Evolutionary conservation across 208 protist species (phyloP).

Genomic region (Acanthamoeba royreba): DNA sequence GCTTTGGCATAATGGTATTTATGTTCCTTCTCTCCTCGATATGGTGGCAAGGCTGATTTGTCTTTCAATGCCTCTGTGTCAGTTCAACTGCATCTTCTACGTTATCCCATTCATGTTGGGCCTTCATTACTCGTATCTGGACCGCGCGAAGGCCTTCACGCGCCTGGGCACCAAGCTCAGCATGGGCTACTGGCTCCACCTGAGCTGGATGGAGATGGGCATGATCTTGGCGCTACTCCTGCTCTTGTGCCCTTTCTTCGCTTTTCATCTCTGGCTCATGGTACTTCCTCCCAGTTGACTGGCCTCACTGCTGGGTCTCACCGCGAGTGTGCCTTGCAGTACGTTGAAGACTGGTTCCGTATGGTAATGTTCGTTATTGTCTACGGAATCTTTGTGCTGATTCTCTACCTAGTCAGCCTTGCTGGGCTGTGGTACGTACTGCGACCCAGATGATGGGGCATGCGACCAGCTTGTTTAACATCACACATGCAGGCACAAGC

Average conservation of each 20-base stretch:
- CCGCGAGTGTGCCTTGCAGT: background rate
- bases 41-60: too few species aligned
- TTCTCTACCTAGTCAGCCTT: conserved; percentile 5
- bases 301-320: too few species aligned
- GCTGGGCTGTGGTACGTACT: background rate
- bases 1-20: background rate
- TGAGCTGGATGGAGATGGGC: background rate
- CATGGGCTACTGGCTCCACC: background rate
- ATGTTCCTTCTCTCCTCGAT: too few species aligned
- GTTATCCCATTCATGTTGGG: conserved; percentile 49
- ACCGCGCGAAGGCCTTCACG: background rate
- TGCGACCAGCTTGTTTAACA: too few species aligned
- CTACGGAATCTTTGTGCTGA: background rate
- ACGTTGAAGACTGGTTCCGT: background rate
- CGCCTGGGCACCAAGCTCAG: background rate
- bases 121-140: background rate
- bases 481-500: background rate
- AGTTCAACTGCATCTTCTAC: conserved; percentile 47
- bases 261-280: conserved; percentile 39
- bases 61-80: background rate
- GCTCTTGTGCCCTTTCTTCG: background rate
- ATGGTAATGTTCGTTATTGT: background rate
- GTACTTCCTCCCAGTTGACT: background rate
- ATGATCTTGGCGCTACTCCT: background rate
- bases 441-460: too few species aligned